Evolutionary conservation across 768 basidiomycete species (phyloP), one percentile per base, ranked within the genome.

Genomic region (Tylopilus plumbeoviolaceoides): DNA sequence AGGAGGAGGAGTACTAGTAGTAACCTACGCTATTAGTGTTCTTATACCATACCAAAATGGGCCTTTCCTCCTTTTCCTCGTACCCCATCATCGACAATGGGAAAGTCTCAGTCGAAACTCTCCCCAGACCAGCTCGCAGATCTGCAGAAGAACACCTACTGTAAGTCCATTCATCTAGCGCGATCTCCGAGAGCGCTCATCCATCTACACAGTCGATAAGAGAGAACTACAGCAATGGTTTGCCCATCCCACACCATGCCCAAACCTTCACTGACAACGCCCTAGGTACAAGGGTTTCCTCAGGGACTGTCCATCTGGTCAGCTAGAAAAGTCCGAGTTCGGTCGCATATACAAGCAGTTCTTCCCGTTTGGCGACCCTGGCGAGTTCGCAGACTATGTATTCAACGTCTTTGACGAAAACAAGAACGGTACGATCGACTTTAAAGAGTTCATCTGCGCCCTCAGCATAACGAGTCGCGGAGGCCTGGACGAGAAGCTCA

Each of bases 361-460:
- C 87, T 99, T 99, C 79, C 97, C 97, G 23, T 99, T 99, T 65
- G 97, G 97, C 57, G 95, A 99, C 71, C 95, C 97, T 8, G 84
- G 77, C 54, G 89, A 95, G 69, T 99, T 99, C 66, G 94, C 97
- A 36, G 91, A 98, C 72, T 95, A 95, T 63, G 95, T 99, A 64
- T 99, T 99, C 80, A 94, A 97, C 65, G 95, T 98, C 53, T 95
- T 94, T 68, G 92, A 95, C 68, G 85, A 87, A 65, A 91, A 95
- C 77, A 86, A 88, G 79, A 95, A 91, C 72, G 92, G 91, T 51
- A 92, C 89, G 25, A 99, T 99, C 73, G 97, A 99, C 75, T 99
- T 99, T 73, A 95, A 95, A 64, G 95, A 98, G 75, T 99, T 99
- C 75, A 98, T 99, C 66, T 94, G 93, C 64, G 97, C 97, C 0